These are phyloP conservation scores for Eutrema heterophyllum DNA, from an alignment of 345 rosid genomes.

Conservation along the genomic window DNA sequence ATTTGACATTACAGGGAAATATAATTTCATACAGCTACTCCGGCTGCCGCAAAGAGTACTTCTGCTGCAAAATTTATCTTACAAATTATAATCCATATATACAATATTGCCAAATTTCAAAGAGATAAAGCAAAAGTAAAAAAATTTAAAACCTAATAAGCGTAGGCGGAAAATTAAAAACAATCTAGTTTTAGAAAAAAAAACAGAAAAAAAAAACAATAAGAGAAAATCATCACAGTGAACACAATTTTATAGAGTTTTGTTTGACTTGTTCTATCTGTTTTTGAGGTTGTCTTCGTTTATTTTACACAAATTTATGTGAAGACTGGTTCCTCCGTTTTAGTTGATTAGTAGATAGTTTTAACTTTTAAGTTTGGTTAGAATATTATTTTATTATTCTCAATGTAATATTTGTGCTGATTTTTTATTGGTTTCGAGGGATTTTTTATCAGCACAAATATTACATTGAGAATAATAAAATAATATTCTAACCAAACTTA, in stretches of 20 bases:
- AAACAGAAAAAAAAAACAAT: neutral
- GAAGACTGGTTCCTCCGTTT: too few relatives aligned
- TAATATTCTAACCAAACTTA: too few relatives aligned
- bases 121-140: neutral
- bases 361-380: too few relatives aligned
- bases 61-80: neutral
- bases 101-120: neutral
- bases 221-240: slow-evolving; percentile 3
- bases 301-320: too few relatives aligned
- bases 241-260: neutral
- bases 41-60: neutral
- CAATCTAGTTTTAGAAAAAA: neutral
- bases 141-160: neutral
- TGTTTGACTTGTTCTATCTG: too few relatives aligned
- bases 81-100: neutral
- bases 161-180: neutral
- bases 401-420: too few relatives aligned
- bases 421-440: too few relatives aligned
- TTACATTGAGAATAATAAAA: too few relatives aligned
- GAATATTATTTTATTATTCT: too few relatives aligned
- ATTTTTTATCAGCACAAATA: too few relatives aligned
- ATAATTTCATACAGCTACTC: neutral
- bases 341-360: too few relatives aligned
- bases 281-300: too few relatives aligned
- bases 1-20: neutral